Evolutionary conservation across 192 early-diverging fungal species (phyloP), one percentile per base, ranked within the genome.

Genomic region (Glomus cerebriforme): DNA sequence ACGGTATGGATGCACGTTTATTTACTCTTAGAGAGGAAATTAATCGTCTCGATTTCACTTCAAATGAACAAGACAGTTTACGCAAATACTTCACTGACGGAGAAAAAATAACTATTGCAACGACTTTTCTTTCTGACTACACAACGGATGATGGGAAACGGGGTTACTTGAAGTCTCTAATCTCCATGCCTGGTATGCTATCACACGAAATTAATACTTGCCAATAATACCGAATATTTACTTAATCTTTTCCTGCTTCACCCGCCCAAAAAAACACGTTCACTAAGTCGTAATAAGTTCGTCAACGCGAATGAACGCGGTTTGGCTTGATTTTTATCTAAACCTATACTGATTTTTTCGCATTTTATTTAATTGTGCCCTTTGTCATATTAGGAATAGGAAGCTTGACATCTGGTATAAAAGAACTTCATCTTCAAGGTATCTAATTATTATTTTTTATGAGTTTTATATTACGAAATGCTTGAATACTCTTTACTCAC

Each of bases 31-130:
- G 7, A 27, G 24, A 0, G 12, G 62, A 63, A 63, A 63, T 63
- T 63, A 63, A 63, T 63, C 62, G 62, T 31, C 62, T 63, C 13
- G 62, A n/a, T 63, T 63, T 63, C 62, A 63, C 62, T 63, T 8
- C 62, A 63, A 12, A 63, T 27, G 62, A 47, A 47, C 9, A 45
- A 45, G 12, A 47, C 45, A 13, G 24, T 27, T 63, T 63, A 63
- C 62, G 29, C 1, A 24, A 27, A 63, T 63, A 63, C 62, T 63
- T 63, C 62, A 63, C 24, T 27, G 1, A 27, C 9, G 9, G 5
- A 13, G n/a, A 24, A 63, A 7, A 63, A 63, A 24, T 24, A 63
- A 1, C 6, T 63, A n/a, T 24, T 63, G 29, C 12, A 0, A n/a
- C 1, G 24, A 9, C 62, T 63, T 63, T 63, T 31, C 62, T 63